Evolutionary conservation across 176 grass and related monocot species (phyloP), one percentile per base, ranked within the genome.

Genomic region (Zea mays): DNA sequence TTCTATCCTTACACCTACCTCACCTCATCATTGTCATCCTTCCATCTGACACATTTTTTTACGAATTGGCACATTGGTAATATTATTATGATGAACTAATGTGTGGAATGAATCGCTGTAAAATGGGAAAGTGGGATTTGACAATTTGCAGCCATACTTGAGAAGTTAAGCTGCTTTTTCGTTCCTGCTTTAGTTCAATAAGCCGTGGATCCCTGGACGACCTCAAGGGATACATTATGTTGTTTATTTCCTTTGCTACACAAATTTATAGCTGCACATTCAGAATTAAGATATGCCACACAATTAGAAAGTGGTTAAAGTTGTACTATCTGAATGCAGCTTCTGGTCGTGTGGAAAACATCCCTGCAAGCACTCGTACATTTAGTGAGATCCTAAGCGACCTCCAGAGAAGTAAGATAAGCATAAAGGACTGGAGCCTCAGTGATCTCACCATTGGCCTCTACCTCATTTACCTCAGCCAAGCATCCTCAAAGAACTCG

Each of bases 391-490:
- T 98, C 65, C 78, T 98, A 75, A 88, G 75, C 46, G 90, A 92
- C 72, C 87, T 98, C 17, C 95, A 98, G 62, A 70, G 85, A 70
- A 98, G 91, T 71, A 98, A 92, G 85, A 78, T 92, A 15, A 91
- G 89, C 87, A 88, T 98, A 57, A 84, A 92, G 80, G 95, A 98
- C 55, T 98, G 91, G 91, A 98, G 95, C 76, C 83, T 98, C 16
- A 92, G 87, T 62, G 91, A 98, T 75, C 80, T 94, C 66, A 98
- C 95, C 2, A 20, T 98, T 59, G 95, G 91, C 34, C 85, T 98
- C 38, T 98, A 94, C 66, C 89, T 98, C 67, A 98, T 98, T 62
- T 98, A 98, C 68, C 89, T 98, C 49, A 94, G 87, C 62, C 95
- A 92, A 89, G 85, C 95, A 79, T 94, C 91, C n/a, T 51, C 91